Percentiles rank a stretch among this genome's conserved stretches.
phyloP scores from a whole-genome alignment of 495 filamentous ascomycete genomes.

The Aspergillus ellipticus region DNA sequence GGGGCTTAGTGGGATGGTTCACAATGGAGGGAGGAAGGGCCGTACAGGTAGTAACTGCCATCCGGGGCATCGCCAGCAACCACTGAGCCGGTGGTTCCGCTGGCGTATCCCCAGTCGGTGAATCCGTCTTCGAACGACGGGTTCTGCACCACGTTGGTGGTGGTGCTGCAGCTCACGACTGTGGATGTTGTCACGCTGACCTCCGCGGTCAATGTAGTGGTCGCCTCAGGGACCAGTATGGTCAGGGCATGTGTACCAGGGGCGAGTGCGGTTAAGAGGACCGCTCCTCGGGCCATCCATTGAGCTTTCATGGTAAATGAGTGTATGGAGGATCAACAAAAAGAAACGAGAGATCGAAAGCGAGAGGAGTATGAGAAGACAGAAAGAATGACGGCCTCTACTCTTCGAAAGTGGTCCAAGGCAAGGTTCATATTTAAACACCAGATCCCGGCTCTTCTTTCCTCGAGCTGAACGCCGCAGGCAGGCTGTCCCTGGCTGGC shows the following conservation, averaged over 20 bases:
- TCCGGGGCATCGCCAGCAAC: neutral
- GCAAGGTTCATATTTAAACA: too few relatives aligned
- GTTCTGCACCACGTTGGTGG: neutral
- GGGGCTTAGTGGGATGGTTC: too few relatives aligned
- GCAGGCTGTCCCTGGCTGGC: neutral
- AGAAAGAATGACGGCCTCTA: neutral
- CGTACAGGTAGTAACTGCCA: neutral
- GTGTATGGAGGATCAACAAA: neutral
- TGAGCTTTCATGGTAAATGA: neutral
- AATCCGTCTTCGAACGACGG: neutral
- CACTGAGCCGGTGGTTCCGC: neutral
- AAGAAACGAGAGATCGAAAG: neutral
- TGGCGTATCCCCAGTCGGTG: neutral
- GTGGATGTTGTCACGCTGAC: neutral
- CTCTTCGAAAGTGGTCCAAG: too few relatives aligned
- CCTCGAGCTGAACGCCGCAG: neutral
- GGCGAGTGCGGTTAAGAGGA: neutral
- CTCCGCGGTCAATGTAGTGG: neutral
- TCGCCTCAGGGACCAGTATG: neutral
- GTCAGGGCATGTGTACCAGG: neutral
- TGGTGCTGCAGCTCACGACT: neutral
- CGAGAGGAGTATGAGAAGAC: neutral
- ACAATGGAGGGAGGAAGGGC: too few relatives aligned
- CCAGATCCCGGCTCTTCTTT: too few relatives aligned
- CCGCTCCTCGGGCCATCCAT: neutral